Evolutionary conservation across 768 basidiomycete species (phyloP), one percentile per base, ranked within the genome.

Genomic region (Phanerochaete sordida): DNA sequence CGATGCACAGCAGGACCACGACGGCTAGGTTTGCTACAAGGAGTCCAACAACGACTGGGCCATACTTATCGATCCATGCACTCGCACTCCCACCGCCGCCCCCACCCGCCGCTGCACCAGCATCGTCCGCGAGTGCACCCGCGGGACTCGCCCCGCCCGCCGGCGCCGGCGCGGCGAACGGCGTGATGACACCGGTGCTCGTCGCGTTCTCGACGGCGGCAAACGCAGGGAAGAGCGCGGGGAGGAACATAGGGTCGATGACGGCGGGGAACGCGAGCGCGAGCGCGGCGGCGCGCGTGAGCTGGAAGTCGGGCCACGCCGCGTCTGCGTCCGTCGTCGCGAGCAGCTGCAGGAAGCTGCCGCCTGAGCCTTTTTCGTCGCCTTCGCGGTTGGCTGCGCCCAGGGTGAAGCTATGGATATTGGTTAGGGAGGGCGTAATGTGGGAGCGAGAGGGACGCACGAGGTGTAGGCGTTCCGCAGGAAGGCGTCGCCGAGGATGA

Each of bases 401-500:
- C 45, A 66, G 66, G 56, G 66, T 58, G 57, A 69, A 69, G 6
- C 65, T 66, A n/a, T n/a, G n/a, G n/a, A n/a, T n/a, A n/a, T n/a
- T n/a, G n/a, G n/a, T 28, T 47, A 52, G n/a, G 19, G 39, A 47
- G 23, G 16, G 24, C 49, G 31, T 15, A 3, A n/a, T 30, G 27
- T 1, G 9, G 24, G 6, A 11, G 11, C n/a, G 31, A 24, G 16
- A 27, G 11, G 19, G 37, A 65, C 69, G 59, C 61, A 75, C 68
- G 73, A 63, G 4, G 65, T 65, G 59, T 75, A 75, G 33, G 71
- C 69, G 56, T 72, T 74, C 26, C 71, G 66, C 21, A 76, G 66
- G 67, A 76, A 71, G 23, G 69, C 60, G 56, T 72, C 72, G 13
- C 75, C 74, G 21, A 74, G 67, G 31, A 74, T 61, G 21, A 71